A percentile compares a stretch with the other conserved stretches of the same genome.
These are phyloP conservation scores for Sporobolomyces pararoseus DNA, from an alignment of 768 basidiomycete genomes.

Conservation along the genomic window DNA sequence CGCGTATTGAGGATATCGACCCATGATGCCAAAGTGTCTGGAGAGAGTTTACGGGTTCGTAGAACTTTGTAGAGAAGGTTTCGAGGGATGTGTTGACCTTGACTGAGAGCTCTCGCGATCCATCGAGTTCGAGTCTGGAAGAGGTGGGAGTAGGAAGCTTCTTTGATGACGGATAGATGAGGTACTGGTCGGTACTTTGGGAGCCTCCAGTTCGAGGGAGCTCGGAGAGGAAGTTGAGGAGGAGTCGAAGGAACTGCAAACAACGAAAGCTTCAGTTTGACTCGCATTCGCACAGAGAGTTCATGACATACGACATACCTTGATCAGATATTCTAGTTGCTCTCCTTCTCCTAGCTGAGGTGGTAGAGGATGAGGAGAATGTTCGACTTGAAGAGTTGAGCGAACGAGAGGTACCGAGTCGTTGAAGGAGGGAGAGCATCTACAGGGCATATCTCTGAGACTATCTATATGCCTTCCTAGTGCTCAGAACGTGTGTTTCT, in stretches of 20 bases:
- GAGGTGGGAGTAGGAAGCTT: neutral
- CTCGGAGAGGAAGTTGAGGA: constrained; percentile 10
- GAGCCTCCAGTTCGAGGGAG: neutral
- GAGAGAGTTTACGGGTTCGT: constrained; percentile 6
- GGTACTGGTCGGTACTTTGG: constrained; percentile 1
- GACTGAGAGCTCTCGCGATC: constrained; percentile 21
- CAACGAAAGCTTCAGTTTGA: neutral
- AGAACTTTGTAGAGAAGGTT: constrained; percentile 31
- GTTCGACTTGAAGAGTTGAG: neutral
- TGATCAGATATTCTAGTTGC: neutral
- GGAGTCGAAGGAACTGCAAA: neutral
- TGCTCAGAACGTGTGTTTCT: no score
- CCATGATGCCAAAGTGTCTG: constrained; percentile 26
- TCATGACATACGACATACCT: neutral
- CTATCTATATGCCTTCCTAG: neutral
- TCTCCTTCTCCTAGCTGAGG: neutral
- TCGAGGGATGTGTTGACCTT: constrained; percentile 17
- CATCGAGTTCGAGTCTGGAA: constrained; percentile 25
- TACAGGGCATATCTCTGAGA: neutral
- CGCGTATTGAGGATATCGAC: constrained; percentile 20
- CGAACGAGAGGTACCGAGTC: neutral
- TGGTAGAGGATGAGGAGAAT: constrained; percentile 1
- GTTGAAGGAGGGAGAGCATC: constrained; percentile 7
- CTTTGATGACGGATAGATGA: neutral
- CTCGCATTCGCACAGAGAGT: neutral